A percentile compares a stretch with the other conserved stretches of the same genome.
phyloP scores from a whole-genome alignment of 352 stramenopile genomes.

The Phytophthora citrophthora region DNA sequence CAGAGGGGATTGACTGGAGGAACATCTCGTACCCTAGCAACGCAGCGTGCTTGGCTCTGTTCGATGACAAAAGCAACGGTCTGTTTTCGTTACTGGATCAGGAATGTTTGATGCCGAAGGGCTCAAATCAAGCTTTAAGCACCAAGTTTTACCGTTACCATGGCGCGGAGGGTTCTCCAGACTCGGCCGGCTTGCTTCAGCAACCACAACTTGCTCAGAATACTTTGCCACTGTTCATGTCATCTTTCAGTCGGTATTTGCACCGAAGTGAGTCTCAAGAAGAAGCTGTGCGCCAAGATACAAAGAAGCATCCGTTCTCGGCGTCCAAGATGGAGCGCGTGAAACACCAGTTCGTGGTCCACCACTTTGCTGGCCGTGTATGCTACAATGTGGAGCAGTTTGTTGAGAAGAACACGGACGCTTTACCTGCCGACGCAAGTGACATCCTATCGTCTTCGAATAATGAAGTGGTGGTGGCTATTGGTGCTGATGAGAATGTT shows the following conservation, averaged over 20 bases:
- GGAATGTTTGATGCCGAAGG: slow-evolving; percentile 86
- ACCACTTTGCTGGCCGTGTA: slow-evolving; percentile 83
- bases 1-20: slow-evolving; percentile 87
- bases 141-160: slow-evolving; percentile 88
- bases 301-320: slow-evolving; percentile 64
- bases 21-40: slow-evolving; percentile 86
- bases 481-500: slow-evolving; percentile 59
- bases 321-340: slow-evolving; percentile 87
- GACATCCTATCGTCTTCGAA: slow-evolving; percentile 57
- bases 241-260: slow-evolving; percentile 73
- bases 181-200: slow-evolving; percentile 35
- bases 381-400: slow-evolving; percentile 84
- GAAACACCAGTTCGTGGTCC: slow-evolving; percentile 82
- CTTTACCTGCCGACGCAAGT: slow-evolving; percentile 69
- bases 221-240: slow-evolving; percentile 62
- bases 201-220: slow-evolving; percentile 56
- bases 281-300: slow-evolving; percentile 31
- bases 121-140: slow-evolving; percentile 77
- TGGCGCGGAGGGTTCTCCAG: slow-evolving; percentile 32
- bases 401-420: slow-evolving; percentile 89
- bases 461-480: slow-evolving; percentile 70
- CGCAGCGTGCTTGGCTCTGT: slow-evolving; percentile 75
- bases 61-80: slow-evolving; percentile 83
- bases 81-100: slow-evolving; percentile 87
- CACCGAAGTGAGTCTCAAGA: slow-evolving; percentile 40